Percentiles rank a stretch among this genome's conserved stretches.
Evolutionary conservation across 768 basidiomycete species (phyloP).

Genomic region (Heimioporus sp.): DNA sequence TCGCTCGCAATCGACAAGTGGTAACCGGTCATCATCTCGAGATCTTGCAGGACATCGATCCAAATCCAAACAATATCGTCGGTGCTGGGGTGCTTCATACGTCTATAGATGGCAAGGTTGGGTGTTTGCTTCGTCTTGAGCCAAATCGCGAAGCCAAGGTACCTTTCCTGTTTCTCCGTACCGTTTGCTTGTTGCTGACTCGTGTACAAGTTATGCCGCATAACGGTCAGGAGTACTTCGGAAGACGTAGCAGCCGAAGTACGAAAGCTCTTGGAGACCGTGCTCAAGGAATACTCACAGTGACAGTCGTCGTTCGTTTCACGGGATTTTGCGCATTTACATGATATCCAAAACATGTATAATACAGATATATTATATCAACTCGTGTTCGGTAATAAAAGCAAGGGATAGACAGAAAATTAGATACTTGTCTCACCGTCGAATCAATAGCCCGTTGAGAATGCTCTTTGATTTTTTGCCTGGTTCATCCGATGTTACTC

Average conservation of each 20-base stretch:
- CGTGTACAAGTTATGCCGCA: conserved; percentile 71
- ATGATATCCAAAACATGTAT: conserved; percentile 14
- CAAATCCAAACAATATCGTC: conserved; percentile 91
- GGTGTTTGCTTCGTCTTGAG: conserved; percentile 89
- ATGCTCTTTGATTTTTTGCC: conserved; percentile 37
- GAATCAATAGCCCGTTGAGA: conserved; percentile 38
- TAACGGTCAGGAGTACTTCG: conserved; percentile 94
- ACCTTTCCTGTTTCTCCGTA: conserved; percentile 14
- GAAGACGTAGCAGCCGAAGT: conserved; percentile 81
- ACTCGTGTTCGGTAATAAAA: conserved; percentile 5
- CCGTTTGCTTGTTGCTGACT: neutral
- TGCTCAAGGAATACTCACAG: conserved; percentile 29
- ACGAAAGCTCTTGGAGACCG: conserved; percentile 47
- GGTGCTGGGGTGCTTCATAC: conserved; percentile 96
- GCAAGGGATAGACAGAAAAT: neutral
- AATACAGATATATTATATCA: conserved; percentile 27
- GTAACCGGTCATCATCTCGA: conserved; percentile 77
- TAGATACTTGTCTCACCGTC: conserved; percentile 28
- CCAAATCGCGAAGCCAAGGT: conserved; percentile 97
- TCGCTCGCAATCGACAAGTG: conserved; percentile 69
- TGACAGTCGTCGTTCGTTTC: conserved; percentile 3
- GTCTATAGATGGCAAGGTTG: conserved; percentile 90
- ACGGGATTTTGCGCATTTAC: conserved; percentile 6
- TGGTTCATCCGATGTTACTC: conserved; percentile 17
- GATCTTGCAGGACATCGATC: conserved; percentile 82